Base-by-base conservation (phyloP, 2,329 filamentous ascomycete genomes). In the Phaeoacremonium minimum region DNA sequence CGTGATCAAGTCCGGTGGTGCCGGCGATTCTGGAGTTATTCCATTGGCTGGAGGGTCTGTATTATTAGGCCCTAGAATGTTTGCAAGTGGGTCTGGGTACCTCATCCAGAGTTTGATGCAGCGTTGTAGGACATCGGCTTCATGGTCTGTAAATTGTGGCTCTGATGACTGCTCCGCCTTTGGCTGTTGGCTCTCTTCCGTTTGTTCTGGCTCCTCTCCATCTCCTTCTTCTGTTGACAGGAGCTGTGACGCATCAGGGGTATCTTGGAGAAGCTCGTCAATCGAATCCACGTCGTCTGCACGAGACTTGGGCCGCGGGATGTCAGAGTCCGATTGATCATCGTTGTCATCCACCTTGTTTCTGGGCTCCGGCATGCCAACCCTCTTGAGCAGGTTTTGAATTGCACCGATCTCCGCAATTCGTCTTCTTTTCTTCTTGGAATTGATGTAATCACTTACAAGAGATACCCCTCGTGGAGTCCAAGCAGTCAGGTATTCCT, bases 391-490 rank as follows among this genome's bases (percentile, higher is more conserved):
- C 18, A 84, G 69, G 12, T 77, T 75, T 45, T 86, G 78, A 3
- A 83, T 80, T 0, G 82, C 81, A 47, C 91, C 87, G 28, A 97
- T 82, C 52, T 96, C 91, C 7, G 83, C 80, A 18, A 85, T 73
- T 13, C 89, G 81, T 40, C 76, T 71, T 48, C 81, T 81, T 53
- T 85, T 83, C 61, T 86, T 88, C 42, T 81, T 81, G 6, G 85
- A 76, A 9, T 73, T 63, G 37, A 96, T 83, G 51, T 84, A 95
- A 60, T 98, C 93, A 40, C 82, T 80, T n/a, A 98, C 83, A 1
- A 98, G 67, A 0, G 88, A 94, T 4, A 97, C 86, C 22, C 93
- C 89, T 29, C 93, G 78, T 3, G 93, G 91, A 7, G 83, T 80
- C 93, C 93, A 98, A 38, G 81, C 80, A 3, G 73, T 80, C 28